Conservation (phyloP, 352 stramenopile species). For the Pythium utonaiense region DNA sequence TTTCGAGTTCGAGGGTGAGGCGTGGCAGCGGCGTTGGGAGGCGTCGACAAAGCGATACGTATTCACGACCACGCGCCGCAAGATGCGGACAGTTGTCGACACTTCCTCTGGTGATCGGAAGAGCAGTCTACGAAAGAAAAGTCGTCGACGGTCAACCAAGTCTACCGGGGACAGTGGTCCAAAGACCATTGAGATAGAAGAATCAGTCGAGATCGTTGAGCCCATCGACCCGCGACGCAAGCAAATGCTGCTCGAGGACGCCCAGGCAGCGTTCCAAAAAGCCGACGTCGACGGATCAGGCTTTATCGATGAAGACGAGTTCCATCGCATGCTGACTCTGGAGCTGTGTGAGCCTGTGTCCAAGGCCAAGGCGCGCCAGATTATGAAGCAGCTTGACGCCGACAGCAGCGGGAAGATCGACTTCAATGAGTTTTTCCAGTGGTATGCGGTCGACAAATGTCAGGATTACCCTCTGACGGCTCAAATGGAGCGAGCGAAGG, state of each 20-base stretch:
- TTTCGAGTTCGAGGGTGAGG: constrained; percentile 37
- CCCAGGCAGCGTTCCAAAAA: constrained; percentile 28
- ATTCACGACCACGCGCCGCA: constrained; percentile 29
- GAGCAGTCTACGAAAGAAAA: constrained; percentile 1
- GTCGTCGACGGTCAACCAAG: constrained; percentile 4
- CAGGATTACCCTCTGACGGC: constrained; percentile 35
- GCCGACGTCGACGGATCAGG: constrained; percentile 37
- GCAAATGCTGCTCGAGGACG: constrained; percentile 30
- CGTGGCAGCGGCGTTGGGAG: constrained; percentile 38
- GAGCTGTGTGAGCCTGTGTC: constrained; percentile 47
- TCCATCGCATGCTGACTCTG: constrained; percentile 28
- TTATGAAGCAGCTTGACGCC: constrained; percentile 34
- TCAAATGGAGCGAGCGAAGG: constrained; percentile 32
- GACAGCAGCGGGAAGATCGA: constrained; percentile 43
- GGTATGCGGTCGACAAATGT: constrained; percentile 47
- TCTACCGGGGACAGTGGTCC: neutral
- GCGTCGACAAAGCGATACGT: constrained; percentile 26
- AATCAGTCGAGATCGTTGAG: constrained; percentile 35
- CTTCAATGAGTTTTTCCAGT: constrained; percentile 49
- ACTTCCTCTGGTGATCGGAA: neutral
- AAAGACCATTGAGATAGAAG: constrained; percentile 12
- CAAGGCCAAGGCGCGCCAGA: constrained; percentile 22
- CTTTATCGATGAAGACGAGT: constrained; percentile 34
- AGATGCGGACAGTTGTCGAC: constrained; percentile 2
- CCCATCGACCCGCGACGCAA: constrained; percentile 37